These are phyloP conservation scores for Colletotrichum horii DNA, from an alignment of 2,329 filamentous ascomycete genomes.

Conservation along the genomic window DNA sequence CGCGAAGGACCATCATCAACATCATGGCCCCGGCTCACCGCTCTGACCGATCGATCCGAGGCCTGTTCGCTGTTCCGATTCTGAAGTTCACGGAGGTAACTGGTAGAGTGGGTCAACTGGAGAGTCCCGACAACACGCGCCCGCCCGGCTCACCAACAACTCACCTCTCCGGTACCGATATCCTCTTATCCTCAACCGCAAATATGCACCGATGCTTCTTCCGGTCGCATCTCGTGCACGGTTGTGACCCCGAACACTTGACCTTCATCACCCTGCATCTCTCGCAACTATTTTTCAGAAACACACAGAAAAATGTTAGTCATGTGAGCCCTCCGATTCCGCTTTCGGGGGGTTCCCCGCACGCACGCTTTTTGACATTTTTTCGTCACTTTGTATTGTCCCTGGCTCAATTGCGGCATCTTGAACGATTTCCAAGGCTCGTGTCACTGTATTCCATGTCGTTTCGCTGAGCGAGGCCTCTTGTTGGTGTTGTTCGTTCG, in stretches of 20 bases:
- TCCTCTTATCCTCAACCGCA: slow-evolving; percentile 23
- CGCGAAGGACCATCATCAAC: not conserved
- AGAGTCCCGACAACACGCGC: not conserved
- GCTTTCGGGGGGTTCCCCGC: not conserved
- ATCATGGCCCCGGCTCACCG: not conserved
- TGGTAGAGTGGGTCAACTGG: not conserved
- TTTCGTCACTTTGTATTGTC: slow-evolving; percentile 23
- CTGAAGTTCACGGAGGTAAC: slow-evolving; percentile 22
- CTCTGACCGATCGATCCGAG: not conserved
- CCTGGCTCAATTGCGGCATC: slow-evolving; percentile 20
- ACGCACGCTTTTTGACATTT: slow-evolving; percentile 24
- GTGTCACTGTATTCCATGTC: not conserved
- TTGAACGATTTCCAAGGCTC: not conserved
- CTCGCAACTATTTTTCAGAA: slow-evolving; percentile 19
- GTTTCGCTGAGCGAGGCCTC: not conserved
- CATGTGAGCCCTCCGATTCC: not conserved
- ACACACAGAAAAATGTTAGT: not conserved
- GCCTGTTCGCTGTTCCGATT: slow-evolving; percentile 7
- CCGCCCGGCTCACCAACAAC: not conserved
- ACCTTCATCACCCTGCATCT: slow-evolving; percentile 28
- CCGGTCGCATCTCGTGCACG: slow-evolving; percentile 24
- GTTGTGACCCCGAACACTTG: slow-evolving; percentile 26
- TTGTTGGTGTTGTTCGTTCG: not conserved
- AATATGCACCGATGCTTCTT: slow-evolving; percentile 26
- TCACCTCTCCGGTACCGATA: slow-evolving; percentile 27